A percentile compares a stretch with the other conserved stretches of the same genome.
These are phyloP conservation scores for Serendipita sp. DNA, from an alignment of 768 basidiomycete species.

Conservation along the genomic window DNA sequence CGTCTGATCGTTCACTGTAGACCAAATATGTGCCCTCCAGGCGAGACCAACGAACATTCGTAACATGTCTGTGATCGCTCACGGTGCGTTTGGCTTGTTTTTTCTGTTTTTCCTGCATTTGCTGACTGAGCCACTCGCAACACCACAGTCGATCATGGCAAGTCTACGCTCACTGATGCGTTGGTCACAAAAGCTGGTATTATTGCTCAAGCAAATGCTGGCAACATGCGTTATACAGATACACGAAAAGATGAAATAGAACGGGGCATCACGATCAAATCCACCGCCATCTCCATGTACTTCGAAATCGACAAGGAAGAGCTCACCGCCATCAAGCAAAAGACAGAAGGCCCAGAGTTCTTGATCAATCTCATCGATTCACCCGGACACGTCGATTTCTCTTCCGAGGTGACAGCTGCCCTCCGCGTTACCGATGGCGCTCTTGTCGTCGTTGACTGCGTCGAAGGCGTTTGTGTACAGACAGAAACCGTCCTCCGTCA, in stretches of 20 bases:
- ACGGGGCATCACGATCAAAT: slow-evolving; percentile 99
- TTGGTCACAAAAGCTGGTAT: slow-evolving; percentile 99
- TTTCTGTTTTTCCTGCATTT: slow-evolving; percentile 7
- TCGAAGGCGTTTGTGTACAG: slow-evolving; percentile 99
- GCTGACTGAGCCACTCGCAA: background rate
- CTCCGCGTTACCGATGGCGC: slow-evolving; percentile 99
- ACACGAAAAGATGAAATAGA: slow-evolving; percentile 98
- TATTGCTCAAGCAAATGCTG: slow-evolving; percentile 85
- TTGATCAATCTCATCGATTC: slow-evolving; percentile 99
- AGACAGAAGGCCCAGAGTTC: slow-evolving; percentile 88
- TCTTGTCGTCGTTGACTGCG: slow-evolving; percentile 97
- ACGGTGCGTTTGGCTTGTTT: slow-evolving; percentile 37
- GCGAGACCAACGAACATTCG: slow-evolving; percentile 82
- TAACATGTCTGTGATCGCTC: slow-evolving; percentile 89
- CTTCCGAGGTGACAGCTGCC: slow-evolving; percentile 97
- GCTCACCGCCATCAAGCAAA: slow-evolving; percentile 70
- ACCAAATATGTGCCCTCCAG: slow-evolving; percentile 80
- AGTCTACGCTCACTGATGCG: slow-evolving; percentile 98
- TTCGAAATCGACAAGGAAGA: slow-evolving; percentile 92
- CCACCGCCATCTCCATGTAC: slow-evolving; percentile 99
- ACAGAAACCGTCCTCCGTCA: slow-evolving; percentile 99
- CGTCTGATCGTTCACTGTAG: slow-evolving; percentile 22
- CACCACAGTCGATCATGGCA: slow-evolving; percentile 92
- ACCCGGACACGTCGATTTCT: slow-evolving; percentile 99
- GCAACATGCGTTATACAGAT: slow-evolving; percentile 93